Conservation (phyloP, 352 stramenopile genomes). For the Blastocystis sp. region DNA sequence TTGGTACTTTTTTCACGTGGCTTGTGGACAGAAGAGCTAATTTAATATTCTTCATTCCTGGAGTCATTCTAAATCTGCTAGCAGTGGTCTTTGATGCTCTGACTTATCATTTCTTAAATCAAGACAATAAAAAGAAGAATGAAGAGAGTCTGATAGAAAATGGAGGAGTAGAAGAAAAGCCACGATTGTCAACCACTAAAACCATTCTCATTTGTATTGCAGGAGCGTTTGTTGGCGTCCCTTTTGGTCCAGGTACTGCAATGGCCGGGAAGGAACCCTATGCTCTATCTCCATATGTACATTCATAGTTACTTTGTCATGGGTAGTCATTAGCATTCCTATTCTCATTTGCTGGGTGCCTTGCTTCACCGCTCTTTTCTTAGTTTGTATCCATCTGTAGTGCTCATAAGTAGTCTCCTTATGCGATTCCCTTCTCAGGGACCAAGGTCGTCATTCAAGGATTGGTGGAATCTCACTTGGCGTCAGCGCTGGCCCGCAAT, state of each 20-base stretch:
- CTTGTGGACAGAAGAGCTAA: slow-evolving; percentile 4
- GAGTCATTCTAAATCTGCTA: neutral
- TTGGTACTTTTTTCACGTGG: slow-evolving; percentile 6
- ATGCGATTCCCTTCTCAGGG: slow-evolving; percentile 33
- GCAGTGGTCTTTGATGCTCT: neutral
- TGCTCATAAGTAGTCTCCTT: neutral
- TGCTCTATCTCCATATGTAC: slow-evolving; percentile 11
- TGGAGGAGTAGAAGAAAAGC: neutral
- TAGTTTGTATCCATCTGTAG: neutral
- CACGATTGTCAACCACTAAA: neutral
- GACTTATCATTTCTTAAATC: neutral
- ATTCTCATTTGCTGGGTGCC: neutral
- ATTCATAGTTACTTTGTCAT: neutral
- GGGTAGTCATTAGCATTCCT: neutral
- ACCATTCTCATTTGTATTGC: neutral
- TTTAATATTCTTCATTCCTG: slow-evolving; percentile 11
- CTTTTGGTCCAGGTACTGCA: slow-evolving; percentile 25
- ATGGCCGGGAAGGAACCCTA: slow-evolving; percentile 5
- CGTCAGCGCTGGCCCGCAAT: slow-evolving; percentile 23
- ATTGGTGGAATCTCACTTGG: slow-evolving; percentile 39
- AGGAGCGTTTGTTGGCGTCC: neutral
- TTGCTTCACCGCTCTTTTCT: neutral
- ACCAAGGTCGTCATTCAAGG: neutral
- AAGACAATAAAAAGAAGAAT: neutral
- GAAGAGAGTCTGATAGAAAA: neutral